phyloP scores from a whole-genome alignment of 371 early-diverging fungal species.

The Parasitella parasitica region DNA sequence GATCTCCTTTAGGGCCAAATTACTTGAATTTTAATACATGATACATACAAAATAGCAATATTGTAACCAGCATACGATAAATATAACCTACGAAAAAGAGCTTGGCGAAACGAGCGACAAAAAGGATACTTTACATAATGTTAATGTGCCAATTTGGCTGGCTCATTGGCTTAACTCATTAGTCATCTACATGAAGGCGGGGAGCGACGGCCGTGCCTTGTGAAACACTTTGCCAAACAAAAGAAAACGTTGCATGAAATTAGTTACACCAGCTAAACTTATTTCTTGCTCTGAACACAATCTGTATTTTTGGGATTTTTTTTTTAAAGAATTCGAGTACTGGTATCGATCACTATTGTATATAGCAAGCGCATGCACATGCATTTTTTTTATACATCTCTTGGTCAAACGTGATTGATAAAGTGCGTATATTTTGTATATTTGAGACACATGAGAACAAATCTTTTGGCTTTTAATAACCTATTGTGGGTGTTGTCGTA shows the following conservation, averaged over 20 bases:
- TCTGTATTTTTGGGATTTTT: not conserved
- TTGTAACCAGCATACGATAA: no score
- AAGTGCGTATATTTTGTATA: no score
- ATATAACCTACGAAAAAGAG: no score
- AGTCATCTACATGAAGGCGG: not conserved
- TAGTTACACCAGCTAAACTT: not conserved
- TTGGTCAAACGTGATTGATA: no score
- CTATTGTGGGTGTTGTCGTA: conserved; percentile 1
- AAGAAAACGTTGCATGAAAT: not conserved
- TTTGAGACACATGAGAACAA: not conserved
- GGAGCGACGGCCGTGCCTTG: not conserved
- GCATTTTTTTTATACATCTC: no score
- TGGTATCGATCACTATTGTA: no score
- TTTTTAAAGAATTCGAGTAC: not conserved
- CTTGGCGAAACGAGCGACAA: not conserved
- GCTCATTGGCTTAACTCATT: not conserved
- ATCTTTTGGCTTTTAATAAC: conserved; percentile 9
- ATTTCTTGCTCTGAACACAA: not conserved
- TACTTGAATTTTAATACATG: no score
- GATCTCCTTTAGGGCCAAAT: no score
- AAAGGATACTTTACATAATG: not conserved
- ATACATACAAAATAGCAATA: no score
- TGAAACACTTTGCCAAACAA: not conserved
- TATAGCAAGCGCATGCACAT: no score
- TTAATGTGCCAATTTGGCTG: not conserved